Evolutionary conservation across 495 filamentous ascomycete genomes (phyloP), one percentile per base, ranked within the genome.

Genomic region (Lindgomyces ingoldianus): DNA sequence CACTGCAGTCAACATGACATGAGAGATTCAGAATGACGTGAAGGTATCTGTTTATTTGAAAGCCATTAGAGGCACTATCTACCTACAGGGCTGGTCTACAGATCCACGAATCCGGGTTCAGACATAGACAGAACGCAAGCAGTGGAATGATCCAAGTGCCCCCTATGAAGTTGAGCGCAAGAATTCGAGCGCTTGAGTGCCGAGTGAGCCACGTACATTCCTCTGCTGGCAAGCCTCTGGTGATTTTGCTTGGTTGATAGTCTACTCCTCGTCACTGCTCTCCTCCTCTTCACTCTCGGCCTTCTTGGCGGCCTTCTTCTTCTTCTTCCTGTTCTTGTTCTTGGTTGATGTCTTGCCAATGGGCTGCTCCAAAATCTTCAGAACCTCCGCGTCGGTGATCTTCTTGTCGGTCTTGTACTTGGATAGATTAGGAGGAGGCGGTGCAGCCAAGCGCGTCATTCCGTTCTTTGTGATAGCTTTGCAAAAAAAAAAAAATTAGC

Each of bases 381-480:
- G 87, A 65, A 98, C 83, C 77, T 96, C 92, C 76, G 94, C 90
- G 71, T 98, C 93, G 60, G 87, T 89, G 74, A 98, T 94, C 85
- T 96, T 96, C 84, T 98, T 97, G 76, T 98, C 91, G 2, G 89
- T 87, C 83, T 93, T 91, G 82, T 86, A 83, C 77, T 91, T 89
- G 70, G 81, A 81, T 47, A 94, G 72, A 69, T 97, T 90, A 19
- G 84, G 78, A 9, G 85, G 75, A 58, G 89, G 84, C 22, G 94
- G 89, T 6, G 84, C 86, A 42, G 90, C 86, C 25, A 98, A 78
- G 75, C 89, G 90, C 70, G 87, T 89, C 74, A 98, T 77, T 69
- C 94, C 94, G 75, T 96, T 95, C 87, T 98, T 98, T 62, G 93
- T 98, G 79, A 98, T 93, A 57, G 91, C 95, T 97, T n/a, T n/a